Evolutionary conservation across 2,329 filamentous ascomycete genomes (phyloP), one percentile per base, ranked within the genome.

Genomic region (Pezicula radicicola): DNA sequence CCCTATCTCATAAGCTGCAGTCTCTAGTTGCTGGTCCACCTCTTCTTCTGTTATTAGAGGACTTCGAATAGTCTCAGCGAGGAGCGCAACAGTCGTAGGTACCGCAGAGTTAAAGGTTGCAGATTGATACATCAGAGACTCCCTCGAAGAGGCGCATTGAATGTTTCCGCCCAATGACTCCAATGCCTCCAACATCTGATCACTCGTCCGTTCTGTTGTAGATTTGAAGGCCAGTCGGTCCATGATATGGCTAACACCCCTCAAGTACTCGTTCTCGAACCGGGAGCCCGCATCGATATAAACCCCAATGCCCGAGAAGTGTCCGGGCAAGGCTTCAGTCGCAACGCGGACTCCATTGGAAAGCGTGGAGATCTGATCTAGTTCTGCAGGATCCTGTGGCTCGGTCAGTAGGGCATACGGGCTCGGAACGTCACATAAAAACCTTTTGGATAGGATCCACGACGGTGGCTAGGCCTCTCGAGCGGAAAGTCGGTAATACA

Each of bases 101-200:
- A 99, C 91, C 16, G 91, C 87, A 25, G 87, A 87, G 75, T 99
- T 99, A 81, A 99, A 99, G 28, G 92, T 97, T 25, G 94, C 94
- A 1, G 91, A 90, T 72, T 99, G 94, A 76, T 99, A 99, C 94
- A 99, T 99, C 73, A 99, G 83, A 51, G 91, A 91, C 72, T 99
- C 94, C 59, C 94, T 81, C 2, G 91, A 96, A 1, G 92, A 97
- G 10, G 93, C 92, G 73, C 94, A 99, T 73, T 97, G 92, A 54
- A 99, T 93, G 69, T 97, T 97, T 30, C 94, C 94, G 35, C 94
- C 94, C 3, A 99, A 77, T 0, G 85, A 87, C 72, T 97, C 94
- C 33, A 97, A 80, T 33, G 85, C 79, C 70, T 96, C 91, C 18
- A 96, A 76, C 85, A 97, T 94, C 61, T 91, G 78, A 70, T 97